phyloP scores from a whole-genome alignment of 768 basidiomycete genomes.

The Termitomyces sp. region DNA sequence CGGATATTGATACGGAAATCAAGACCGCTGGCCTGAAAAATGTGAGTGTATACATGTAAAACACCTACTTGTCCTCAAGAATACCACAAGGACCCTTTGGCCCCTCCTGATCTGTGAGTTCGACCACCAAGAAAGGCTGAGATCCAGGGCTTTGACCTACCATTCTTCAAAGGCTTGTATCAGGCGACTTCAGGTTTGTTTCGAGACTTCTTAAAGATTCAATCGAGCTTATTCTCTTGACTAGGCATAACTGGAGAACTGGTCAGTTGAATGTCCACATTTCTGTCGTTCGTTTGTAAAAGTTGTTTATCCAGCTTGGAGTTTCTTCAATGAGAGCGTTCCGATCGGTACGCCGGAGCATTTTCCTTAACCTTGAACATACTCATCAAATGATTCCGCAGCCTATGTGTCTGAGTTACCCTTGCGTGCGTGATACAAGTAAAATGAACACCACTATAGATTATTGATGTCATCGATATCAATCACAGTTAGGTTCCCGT shows the following conservation, averaged over 20 bases:
- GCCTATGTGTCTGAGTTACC: slow-evolving; percentile 44
- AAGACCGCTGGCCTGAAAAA: slow-evolving; percentile 53
- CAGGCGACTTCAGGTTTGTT: slow-evolving; percentile 39
- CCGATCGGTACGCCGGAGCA: slow-evolving; percentile 32
- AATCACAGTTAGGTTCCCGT: slow-evolving; percentile 54
- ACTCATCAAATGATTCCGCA: slow-evolving; percentile 8
- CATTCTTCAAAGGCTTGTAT: slow-evolving; percentile 29
- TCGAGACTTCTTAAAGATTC: background rate
- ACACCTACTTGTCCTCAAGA: background rate
- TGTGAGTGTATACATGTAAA: slow-evolving; percentile 21
- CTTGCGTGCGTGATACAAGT: slow-evolving; percentile 19
- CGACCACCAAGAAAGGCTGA: background rate
- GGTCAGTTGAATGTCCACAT: slow-evolving; percentile 22
- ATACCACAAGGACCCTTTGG: slow-evolving; percentile 34
- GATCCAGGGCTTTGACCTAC: background rate
- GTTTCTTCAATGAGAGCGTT: slow-evolving; percentile 35
- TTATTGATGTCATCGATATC: background rate
- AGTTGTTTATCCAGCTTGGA: slow-evolving; percentile 32
- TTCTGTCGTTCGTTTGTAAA: background rate
- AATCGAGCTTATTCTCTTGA: background rate
- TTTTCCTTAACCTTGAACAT: background rate
- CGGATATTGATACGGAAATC: slow-evolving; percentile 56
- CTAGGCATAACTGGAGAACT: slow-evolving; percentile 46
- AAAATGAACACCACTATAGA: background rate
- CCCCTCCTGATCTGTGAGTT: slow-evolving; percentile 40